Base-by-base conservation (phyloP, 2,329 filamentous ascomycete species). In the Fusarium pilosicola region DNA sequence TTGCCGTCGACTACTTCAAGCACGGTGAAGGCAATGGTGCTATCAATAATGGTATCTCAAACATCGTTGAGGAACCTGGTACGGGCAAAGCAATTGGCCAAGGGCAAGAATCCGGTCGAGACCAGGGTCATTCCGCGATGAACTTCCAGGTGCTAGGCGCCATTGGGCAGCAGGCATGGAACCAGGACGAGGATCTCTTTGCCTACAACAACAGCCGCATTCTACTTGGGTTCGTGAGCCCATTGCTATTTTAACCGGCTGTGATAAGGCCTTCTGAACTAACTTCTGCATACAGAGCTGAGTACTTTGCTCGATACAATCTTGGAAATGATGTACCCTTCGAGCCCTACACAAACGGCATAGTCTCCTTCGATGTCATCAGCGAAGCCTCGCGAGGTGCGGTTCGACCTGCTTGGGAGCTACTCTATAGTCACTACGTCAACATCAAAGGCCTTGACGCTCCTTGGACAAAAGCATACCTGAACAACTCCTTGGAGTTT, bases 181-280 rank as follows among this genome's bases (percentile, higher is more conserved):
- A 71, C 2, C 72, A 74, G 17, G 72, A 51, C 3, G 67, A 65
- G 6, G 72, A 71, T 6, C 24, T 74, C 3, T 74, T 74, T 64
- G 44, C 63, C 5, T 75, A 71, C 11, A 68, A 71, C 18, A 45
- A 75, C 15, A 75, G 66, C 15, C 73, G 69, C 3, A 75, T 75
- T 6, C 72, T 75, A 5, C 62, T 71, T 2, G 73, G 73, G 73
- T 73, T 62, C n/a, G 65, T 65, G 9, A 32, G 3, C 11, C 18
- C 7, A 30, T 42, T 41, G 0, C 5, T 13, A 14, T 6, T 3
- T 20, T 2, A 15, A 15, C 2, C 2, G 0, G 11, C 36, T 15
- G 8, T n/a, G 17, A 18, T 18, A 15, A 11, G 20, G 22, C 2
- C 15, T 15, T 20, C 5, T 22, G 14, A 34, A 13, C 52, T 51